These are phyloP conservation scores for Fusarium circinatum DNA, from an alignment of 2,329 filamentous ascomycete species.

Conservation along the genomic window DNA sequence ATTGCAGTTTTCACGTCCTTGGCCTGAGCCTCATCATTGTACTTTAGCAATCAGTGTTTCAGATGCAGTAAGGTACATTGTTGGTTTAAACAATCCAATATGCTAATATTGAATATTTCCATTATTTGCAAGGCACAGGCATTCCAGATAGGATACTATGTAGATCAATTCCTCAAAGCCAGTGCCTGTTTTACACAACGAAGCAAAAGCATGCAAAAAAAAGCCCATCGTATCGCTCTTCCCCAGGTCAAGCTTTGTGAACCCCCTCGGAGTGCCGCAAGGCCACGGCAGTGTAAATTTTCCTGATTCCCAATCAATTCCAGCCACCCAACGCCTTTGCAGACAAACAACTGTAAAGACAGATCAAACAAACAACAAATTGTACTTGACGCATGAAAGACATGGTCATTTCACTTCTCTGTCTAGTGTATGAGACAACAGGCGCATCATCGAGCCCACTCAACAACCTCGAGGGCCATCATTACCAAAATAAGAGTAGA, in stretches of 20 bases:
- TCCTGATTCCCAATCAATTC: neutral
- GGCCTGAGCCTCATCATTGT: conserved; percentile 8
- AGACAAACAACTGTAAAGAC: neutral
- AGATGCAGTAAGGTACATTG: neutral
- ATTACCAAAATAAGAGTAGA: conserved; percentile 92
- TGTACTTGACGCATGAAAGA: neutral
- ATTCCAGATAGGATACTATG: neutral
- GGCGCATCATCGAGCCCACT: conserved; percentile 72
- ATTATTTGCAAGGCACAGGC: neutral
- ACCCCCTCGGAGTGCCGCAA: neutral
- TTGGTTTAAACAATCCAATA: neutral
- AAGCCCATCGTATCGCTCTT: neutral
- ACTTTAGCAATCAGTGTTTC: neutral
- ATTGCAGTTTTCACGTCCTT: neutral
- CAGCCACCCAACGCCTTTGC: conserved; percentile 15
- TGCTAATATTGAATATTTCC: neutral
- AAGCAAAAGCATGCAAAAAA: neutral
- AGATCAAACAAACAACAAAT: neutral
- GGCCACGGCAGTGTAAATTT: neutral
- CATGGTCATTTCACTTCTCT: neutral
- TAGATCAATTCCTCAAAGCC: conserved; percentile 11
- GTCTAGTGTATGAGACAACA: neutral
- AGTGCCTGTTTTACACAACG: neutral
- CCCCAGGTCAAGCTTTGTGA: neutral
- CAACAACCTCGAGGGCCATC: conserved; percentile 89